Conservation (phyloP, 495 filamentous ascomycete genomes). For the Elaphomyces granulatus region DNA sequence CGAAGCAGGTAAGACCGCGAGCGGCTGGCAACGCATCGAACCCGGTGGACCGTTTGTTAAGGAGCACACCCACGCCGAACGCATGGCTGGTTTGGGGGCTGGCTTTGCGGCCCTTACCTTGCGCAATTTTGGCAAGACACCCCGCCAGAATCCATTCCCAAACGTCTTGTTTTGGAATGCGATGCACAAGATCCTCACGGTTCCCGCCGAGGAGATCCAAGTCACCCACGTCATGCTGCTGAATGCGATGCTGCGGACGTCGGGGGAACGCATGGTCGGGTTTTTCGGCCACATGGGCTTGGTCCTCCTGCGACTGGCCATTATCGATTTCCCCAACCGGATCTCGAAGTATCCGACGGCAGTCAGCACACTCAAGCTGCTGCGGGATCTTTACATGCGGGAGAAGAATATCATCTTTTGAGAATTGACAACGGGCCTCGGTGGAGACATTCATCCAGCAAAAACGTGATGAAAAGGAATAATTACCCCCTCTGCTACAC, state of each 20-base stretch:
- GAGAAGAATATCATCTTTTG: conserved; percentile 43
- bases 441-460: too few relatives aligned
- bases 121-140: conserved; percentile 59
- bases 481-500: too few relatives aligned
- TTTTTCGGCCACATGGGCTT: conserved; percentile 63
- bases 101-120: conserved; percentile 72
- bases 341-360: conserved; percentile 36
- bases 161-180: conserved; percentile 67
- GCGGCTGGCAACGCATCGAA: conserved; percentile 62
- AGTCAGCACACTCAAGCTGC: conserved; percentile 41
- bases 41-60: conserved; percentile 37
- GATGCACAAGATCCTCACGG: conserved; percentile 57
- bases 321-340: conserved; percentile 53
- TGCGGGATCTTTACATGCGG: conserved; percentile 42
- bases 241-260: conserved; percentile 58
- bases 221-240: conserved; percentile 70
- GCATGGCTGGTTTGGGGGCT: conserved; percentile 71
- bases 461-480: too few relatives aligned
- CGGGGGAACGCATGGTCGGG: conserved; percentile 52
- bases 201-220: conserved; percentile 48
- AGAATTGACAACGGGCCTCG: too few relatives aligned
- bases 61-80: conserved; percentile 56
- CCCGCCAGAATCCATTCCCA: conserved; percentile 60
- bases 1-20: conserved; percentile 44
- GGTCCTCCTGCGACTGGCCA: conserved; percentile 45